Base-by-base conservation (phyloP, 805 yeast species). In the Saccharomyces paradoxus region DNA sequence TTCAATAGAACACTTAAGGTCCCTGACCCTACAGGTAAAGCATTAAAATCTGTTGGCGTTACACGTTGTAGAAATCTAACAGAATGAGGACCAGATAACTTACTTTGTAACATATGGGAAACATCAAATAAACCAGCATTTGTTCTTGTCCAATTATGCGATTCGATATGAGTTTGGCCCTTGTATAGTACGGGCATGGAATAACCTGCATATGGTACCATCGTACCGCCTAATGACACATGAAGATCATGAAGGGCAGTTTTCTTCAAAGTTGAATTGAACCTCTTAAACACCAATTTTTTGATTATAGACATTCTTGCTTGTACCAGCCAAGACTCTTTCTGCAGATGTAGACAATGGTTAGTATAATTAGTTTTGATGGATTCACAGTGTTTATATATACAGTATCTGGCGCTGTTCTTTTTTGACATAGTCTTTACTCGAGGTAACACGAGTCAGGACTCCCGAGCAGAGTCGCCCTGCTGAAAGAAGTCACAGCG, bases 181-280 rank as follows among this genome's bases (percentile, higher is more conserved):
- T 81, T 79, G 75, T 91, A 94, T 30, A 89, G 71, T 9, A 94
- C 90, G 1, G 99, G 99, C 97, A 94, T 92, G 49, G 85, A 81
- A 65, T 81, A 94, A n/a, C 97, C 97, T 17, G 98, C 98, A 72
- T 88, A 94, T 48, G 95, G 95, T 3, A 91, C 98, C 85, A 94
- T 85, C 54, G 87, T 90, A 13, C 90, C 99, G 5, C 90, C 92
- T 49, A 82, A 75, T 54, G 80, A 79, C 37, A 85, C 75, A 68
- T 94, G 97, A 26, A 89, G 77, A 55, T 86, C 89, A 68, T 86
- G 82, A 46, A 94, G 76, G 4, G 98, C 95, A 1, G 98, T 94
- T 61, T 76, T 81, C 60, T 80, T 75, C 55, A 78, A 67, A 2
- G 50, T 50, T 6, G 74, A 66, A 51, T 68, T 66, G 26, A 65